A percentile compares a stretch with the other conserved stretches of the same genome.
phyloP scores from a whole-genome alignment of 345 rosid genomes.

The Citrus reticulata region DNA sequence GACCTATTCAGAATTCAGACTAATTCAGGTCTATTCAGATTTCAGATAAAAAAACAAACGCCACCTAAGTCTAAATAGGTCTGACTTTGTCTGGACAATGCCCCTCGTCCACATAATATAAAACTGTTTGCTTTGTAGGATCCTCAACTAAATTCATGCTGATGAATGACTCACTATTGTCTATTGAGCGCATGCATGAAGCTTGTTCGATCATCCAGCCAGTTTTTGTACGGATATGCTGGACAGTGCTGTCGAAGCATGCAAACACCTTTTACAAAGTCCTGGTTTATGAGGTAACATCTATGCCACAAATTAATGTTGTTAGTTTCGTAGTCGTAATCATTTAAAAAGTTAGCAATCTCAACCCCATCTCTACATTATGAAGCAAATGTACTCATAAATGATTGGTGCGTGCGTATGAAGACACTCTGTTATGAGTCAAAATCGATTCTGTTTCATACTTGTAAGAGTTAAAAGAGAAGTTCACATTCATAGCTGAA shows the following conservation, averaged over 20 bases:
- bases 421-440: not conserved
- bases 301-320: not conserved
- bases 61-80: too few species aligned
- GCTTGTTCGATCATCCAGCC: too few species aligned
- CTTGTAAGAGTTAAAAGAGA: not conserved
- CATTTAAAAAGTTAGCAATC: not conserved
- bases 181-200: not conserved
- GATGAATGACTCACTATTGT: too few species aligned
- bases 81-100: not conserved
- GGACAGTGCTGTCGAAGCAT: not conserved
- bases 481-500: not conserved
- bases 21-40: too few species aligned
- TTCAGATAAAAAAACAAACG: too few species aligned
- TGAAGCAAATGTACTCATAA: not conserved
- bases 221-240: not conserved
- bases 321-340: not conserved
- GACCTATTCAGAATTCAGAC: too few species aligned
- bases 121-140: not conserved
- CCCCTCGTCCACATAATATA: too few species aligned
- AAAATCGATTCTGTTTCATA: not conserved
- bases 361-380: not conserved
- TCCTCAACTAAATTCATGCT: not conserved
- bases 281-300: not conserved
- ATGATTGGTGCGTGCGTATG: not conserved
- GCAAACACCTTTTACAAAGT: not conserved